Evolutionary conservation across 1,139 yeast species (phyloP), one percentile per base, ranked within the genome.

Genomic region (Taphrina deformans): DNA sequence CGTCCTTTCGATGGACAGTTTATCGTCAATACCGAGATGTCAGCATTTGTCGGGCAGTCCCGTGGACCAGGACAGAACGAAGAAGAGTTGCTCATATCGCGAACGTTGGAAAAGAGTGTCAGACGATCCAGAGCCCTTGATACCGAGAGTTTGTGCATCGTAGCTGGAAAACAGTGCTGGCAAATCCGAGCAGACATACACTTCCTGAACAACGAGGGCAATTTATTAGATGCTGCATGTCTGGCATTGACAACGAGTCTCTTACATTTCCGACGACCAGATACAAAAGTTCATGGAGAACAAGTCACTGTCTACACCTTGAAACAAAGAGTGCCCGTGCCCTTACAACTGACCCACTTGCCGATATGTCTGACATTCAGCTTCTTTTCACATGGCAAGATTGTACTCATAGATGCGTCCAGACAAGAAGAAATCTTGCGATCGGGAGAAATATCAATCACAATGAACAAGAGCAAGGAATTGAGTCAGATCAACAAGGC

Each of bases 101-200:
- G 98, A 72, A 80, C 91, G 66, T 85, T 93, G 62, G 99, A 93
- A 73, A 93, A 92, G 74, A 92, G 97, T 0, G 87, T 93, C 63
- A 81, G 96, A 71, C 80, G 97, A 72, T 88, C 97, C 0, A 88
- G 88, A 69, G 96, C 98, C 0, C 79, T 93, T 56, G 99, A 93
- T 76, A 81, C 92, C 58, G 99, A 93, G 74, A 85, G 90, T 67
- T 78, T 93, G 63, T 92, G 98, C 78, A 89, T 93, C 58, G 84
- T 89, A 29, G 96, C 97, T 0, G 98, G 98, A 0, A 83, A 85
- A 67, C 86, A 89, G 70, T 92, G 96, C 72, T 93, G 99, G 99
- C 81, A 85, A 67, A 79, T 93, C 18, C 81, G 95, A 65, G 97
- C 96, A 0, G 98, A 92, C 73, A 85, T 93, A 40, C 96, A 91